Percentiles rank a stretch among this genome's conserved stretches.
These are phyloP conservation scores for Coniosporium tulheliwenetii DNA, from an alignment of 2,329 filamentous ascomycete genomes.

Conservation along the genomic window DNA sequence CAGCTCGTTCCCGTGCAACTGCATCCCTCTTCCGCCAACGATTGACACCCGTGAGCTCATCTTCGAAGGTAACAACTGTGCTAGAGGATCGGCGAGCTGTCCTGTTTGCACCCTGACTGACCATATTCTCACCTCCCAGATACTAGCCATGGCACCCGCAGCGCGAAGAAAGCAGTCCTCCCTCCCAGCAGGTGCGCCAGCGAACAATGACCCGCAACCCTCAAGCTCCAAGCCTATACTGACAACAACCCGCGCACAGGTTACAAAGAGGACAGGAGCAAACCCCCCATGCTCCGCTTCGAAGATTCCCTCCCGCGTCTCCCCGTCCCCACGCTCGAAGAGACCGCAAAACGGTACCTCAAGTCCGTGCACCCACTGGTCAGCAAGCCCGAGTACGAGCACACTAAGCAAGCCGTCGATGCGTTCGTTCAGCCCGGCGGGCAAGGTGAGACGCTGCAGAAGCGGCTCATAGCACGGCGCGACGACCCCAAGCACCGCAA, in stretches of 20 bases:
- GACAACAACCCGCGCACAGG: slow-evolving; percentile 28
- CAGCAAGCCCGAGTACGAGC: slow-evolving; percentile 49
- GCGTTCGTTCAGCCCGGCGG: slow-evolving; percentile 84
- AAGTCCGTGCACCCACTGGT: slow-evolving; percentile 66
- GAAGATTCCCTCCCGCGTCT: slow-evolving; percentile 71
- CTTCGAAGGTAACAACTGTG: slow-evolving; percentile 11
- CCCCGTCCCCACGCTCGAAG: slow-evolving; percentile 67
- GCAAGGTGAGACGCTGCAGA: slow-evolving; percentile 68
- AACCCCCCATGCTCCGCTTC: slow-evolving; percentile 69
- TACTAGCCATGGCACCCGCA: slow-evolving; percentile 4
- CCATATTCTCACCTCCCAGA: not conserved
- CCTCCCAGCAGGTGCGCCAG: slow-evolving; percentile 25
- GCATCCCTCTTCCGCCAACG: slow-evolving; percentile 19
- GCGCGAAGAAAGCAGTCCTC: slow-evolving; percentile 26
- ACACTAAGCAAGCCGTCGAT: slow-evolving; percentile 67
- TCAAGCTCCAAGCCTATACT: slow-evolving; percentile 1
- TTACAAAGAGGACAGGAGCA: slow-evolving; percentile 65
- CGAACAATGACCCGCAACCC: not conserved
- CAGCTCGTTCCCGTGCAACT: slow-evolving; percentile 20
- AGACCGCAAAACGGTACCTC: slow-evolving; percentile 66
- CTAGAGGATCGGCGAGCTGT: not conserved
- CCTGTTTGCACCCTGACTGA: not conserved
- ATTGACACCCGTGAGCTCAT: slow-evolving; percentile 11
- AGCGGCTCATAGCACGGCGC: slow-evolving; percentile 65
- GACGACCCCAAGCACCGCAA: slow-evolving; percentile 74